These are phyloP conservation scores for Syzygium grande DNA, from an alignment of 345 rosid species.

Conservation along the genomic window DNA sequence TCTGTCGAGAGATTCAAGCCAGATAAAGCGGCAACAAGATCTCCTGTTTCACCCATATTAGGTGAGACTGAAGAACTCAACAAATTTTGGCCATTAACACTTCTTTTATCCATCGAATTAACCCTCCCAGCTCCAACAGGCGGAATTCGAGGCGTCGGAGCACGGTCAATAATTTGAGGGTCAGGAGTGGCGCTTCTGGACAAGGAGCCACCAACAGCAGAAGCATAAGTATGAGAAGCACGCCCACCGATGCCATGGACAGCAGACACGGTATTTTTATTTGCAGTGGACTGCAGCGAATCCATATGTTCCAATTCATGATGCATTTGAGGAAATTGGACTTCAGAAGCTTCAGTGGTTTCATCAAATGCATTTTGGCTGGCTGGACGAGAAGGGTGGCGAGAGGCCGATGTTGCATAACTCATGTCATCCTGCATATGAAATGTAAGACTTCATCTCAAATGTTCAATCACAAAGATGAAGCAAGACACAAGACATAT, in stretches of 20 bases:
- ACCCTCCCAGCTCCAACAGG: slow-evolving; percentile 48
- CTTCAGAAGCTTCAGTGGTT: slow-evolving; percentile 29
- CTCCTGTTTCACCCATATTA: slow-evolving; percentile 26
- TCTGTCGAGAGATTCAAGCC: slow-evolving; percentile 46
- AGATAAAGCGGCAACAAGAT: slow-evolving; percentile 41
- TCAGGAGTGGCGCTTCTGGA: slow-evolving; percentile 64
- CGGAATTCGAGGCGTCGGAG: slow-evolving; percentile 52
- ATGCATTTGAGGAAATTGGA: slow-evolving; percentile 33
- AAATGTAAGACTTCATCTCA: slow-evolving; percentile 2
- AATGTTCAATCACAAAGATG: not conserved
- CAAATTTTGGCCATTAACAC: slow-evolving; percentile 15
- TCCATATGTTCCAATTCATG: slow-evolving; percentile 28
- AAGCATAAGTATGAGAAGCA: slow-evolving; percentile 45
- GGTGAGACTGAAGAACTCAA: slow-evolving; percentile 27
- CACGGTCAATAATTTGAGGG: slow-evolving; percentile 46
- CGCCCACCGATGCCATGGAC: slow-evolving; percentile 20
- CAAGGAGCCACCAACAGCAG: slow-evolving; percentile 51
- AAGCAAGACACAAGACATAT: not conserved
- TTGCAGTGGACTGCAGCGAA: slow-evolving; percentile 20
- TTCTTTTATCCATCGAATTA: slow-evolving; percentile 39
- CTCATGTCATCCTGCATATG: slow-evolving; percentile 45
- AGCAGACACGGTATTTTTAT: slow-evolving; percentile 12
- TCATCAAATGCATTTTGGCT: slow-evolving; percentile 49
- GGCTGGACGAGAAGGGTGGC: slow-evolving; percentile 54
- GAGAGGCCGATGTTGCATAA: slow-evolving; percentile 24